Base-by-base conservation (phyloP, 2,329 filamentous ascomycete species). In the Acephala macrosclerotiorum region DNA sequence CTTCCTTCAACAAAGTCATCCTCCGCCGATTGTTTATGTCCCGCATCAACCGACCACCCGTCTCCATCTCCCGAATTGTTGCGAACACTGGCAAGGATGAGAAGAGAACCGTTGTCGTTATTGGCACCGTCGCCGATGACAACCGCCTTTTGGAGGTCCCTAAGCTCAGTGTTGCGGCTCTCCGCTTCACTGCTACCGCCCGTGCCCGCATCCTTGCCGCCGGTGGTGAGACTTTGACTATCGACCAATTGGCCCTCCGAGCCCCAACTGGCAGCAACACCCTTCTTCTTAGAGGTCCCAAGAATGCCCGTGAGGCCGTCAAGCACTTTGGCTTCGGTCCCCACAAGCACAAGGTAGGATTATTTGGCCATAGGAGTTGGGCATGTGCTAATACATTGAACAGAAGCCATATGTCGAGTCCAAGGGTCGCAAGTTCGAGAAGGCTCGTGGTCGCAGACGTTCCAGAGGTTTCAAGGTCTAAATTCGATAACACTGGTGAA, bases 381-480 rank as follows among this genome's bases (percentile, higher is more conserved):
- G n/a, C 11, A 35, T 22, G 2, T 38, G 47, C 59, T 61, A 29
- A 61, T 29, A 42, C 4, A 2, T 11, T 47, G n/a, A 49, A 66
- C 69, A 96, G 95, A 98, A 97, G 89, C 95, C 95, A 76, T 92
- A 97, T 77, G 89, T 99, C 79, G 89, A 93, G 84, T 97, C 93
- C 88, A 99, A 99, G 92, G 96, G 96, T 80, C 92, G 96, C 85
- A 99, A 99, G 89, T 99, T 99, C 88, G 96, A 99, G 91, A 89
- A 90, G 79, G 96, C 94, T 79, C 94, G 96, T 96, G 96, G 96
- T 84, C 94, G 96, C 85, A 96, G 96, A 91, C 88, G 94, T 82
- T 98, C 94, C 79, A 90, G 92, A 80, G 96, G 96, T 89, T 99
- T 99, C 94, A 99, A 99, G 94, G 96, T 99, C 82, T 99, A 97